Conservation (phyloP, 495 filamentous ascomycete species). For the Podospora pseudopauciseta region DNA sequence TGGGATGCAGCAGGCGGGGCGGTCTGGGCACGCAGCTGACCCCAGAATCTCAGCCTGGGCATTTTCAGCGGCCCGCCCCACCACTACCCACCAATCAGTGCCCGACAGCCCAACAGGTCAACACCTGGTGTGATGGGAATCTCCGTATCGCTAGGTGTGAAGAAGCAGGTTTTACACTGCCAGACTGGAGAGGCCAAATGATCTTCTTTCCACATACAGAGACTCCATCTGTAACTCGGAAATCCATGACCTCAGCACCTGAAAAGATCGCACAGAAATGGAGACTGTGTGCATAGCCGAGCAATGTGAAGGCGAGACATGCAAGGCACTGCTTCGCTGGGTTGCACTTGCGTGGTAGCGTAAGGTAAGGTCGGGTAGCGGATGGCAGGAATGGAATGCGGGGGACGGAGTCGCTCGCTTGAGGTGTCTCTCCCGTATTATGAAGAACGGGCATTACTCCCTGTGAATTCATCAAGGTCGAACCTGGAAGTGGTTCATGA, state of each 20-base stretch:
- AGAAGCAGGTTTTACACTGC: neutral
- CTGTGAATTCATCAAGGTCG: neutral
- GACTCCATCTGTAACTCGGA: too few relatives aligned
- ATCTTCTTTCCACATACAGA: neutral
- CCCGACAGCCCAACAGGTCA: neutral
- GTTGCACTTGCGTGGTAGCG: too few relatives aligned
- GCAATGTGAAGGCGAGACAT: neutral
- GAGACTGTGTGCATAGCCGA: neutral
- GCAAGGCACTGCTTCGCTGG: neutral
- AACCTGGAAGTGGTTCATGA: neutral
- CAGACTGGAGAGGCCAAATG: neutral
- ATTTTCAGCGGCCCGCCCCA: conserved; percentile 3
- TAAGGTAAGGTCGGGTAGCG: too few relatives aligned
- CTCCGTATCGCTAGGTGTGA: neutral
- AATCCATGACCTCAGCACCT: neutral
- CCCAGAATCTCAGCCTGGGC: neutral
- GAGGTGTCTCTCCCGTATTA: too few relatives aligned
- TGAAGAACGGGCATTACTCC: too few relatives aligned
- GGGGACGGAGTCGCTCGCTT: too few relatives aligned
- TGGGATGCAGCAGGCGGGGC: neutral
- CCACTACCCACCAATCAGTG: neutral
- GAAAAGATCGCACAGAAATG: neutral
- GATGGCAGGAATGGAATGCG: too few relatives aligned
- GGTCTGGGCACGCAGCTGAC: neutral
- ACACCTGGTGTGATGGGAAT: too few relatives aligned